Conservation (phyloP, 2,329 filamentous ascomycete species). For the Diplodia corticola region DNA sequence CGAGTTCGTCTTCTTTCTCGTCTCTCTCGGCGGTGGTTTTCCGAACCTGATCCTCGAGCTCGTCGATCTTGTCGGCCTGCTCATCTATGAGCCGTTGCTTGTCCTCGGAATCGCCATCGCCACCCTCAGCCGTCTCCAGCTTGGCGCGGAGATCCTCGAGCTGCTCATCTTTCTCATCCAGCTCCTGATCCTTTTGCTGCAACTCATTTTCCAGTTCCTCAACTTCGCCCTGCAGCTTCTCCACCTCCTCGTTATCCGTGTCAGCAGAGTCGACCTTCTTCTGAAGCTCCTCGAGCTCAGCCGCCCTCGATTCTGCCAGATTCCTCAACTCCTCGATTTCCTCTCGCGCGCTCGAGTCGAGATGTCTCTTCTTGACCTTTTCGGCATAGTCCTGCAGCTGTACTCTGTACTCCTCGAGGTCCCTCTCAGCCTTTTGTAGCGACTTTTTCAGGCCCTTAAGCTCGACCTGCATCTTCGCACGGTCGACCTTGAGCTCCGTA, state of each 20-base stretch:
- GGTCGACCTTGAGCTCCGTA: constrained; percentile 91
- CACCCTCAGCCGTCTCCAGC: constrained; percentile 34
- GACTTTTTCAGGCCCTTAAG: constrained; percentile 84
- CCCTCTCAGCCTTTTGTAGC: constrained; percentile 76
- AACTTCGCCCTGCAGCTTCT: constrained; percentile 38
- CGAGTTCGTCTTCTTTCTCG: constrained; percentile 46
- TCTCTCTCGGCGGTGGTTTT: constrained; percentile 25
- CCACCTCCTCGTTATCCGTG: constrained; percentile 36
- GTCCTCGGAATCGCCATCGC: constrained; percentile 33
- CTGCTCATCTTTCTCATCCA: constrained; percentile 42
- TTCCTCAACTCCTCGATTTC: constrained; percentile 55
- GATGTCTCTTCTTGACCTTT: constrained; percentile 73
- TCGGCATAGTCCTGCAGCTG: constrained; percentile 83
- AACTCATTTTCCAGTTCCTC: constrained; percentile 39
- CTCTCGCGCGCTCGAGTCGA: constrained; percentile 67
- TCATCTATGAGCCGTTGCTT: constrained; percentile 36
- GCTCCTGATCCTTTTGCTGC: constrained; percentile 35
- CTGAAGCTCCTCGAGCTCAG: constrained; percentile 38
- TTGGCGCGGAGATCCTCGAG: constrained; percentile 38
- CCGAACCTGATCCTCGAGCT: constrained; percentile 37
- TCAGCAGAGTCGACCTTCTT: constrained; percentile 36
- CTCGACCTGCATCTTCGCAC: constrained; percentile 85
- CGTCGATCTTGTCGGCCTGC: constrained; percentile 36
- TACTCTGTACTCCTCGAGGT: constrained; percentile 78
- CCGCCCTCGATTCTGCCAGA: constrained; percentile 46